phyloP scores from a whole-genome alignment of 176 grass and related monocot species.

The Eragrostis nindensis region DNA sequence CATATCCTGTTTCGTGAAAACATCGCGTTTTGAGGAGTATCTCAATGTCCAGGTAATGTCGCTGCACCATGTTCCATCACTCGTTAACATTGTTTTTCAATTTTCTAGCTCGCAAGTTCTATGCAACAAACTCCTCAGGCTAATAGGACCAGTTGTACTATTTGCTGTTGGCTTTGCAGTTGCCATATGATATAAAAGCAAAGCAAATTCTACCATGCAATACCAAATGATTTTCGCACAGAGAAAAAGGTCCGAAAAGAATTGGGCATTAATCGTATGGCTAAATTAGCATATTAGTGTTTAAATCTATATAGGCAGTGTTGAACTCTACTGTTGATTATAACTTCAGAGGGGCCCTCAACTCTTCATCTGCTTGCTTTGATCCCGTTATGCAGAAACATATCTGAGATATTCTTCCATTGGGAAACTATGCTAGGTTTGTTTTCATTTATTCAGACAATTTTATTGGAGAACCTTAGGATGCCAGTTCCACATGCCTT shows the following conservation, averaged over 20 bases:
- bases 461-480: conserved; percentile 17
- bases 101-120: conserved; percentile 17
- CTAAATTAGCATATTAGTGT: conserved; percentile 16
- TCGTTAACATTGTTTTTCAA: background rate
- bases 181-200: conserved; percentile 18
- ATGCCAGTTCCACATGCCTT: conserved; percentile 1
- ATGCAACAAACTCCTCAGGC: conserved; percentile 10
- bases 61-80: background rate
- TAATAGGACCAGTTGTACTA: conserved; percentile 16
- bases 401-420: conserved; percentile 3
- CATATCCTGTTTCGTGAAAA: conserved; percentile 96
- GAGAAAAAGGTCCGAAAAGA: conserved; percentile 11
- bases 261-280: conserved; percentile 1
- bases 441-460: background rate
- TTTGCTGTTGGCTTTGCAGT: background rate
- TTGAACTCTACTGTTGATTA: conserved; percentile 19
- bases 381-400: background rate
- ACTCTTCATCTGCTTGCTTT: conserved; percentile 14
- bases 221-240: background rate
- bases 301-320: conserved; percentile 8
- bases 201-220: conserved; percentile 10
- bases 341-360: background rate
- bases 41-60: conserved; percentile 85
- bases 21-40: conserved; percentile 90
- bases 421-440: background rate